Evolutionary conservation across 768 basidiomycete genomes (phyloP), one percentile per base, ranked within the genome.

Genomic region (Termitomyces sp.): DNA sequence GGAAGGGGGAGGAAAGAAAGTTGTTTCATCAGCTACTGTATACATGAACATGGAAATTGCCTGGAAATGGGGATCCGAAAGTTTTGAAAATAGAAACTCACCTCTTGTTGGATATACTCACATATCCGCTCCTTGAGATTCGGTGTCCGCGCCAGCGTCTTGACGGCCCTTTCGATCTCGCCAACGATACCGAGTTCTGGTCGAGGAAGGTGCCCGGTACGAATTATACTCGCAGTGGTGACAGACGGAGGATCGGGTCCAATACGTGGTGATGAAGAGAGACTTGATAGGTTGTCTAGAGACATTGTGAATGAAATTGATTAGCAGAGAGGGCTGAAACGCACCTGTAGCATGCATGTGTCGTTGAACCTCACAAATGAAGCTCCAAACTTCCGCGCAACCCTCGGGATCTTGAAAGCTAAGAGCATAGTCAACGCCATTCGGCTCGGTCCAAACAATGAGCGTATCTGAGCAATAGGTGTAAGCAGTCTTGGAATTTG

Each of bases 381-480:
- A 99, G 66, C 89, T 91, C 96, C 97, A 99, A 49, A 98, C 92
- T 76, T 98, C 95, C 33, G 87, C 81, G 65, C 96, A 99, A 32
- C 95, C 97, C 61, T 94, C 92, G 0, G 92, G 84, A 65, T 98
- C 96, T 68, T 98, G 96, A 65, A 99, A 99, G 65, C 94, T 96
- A 53, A 99, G 79, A 2, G 96, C 96, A 69, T 97, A 95, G 72
- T 99, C 97, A 37, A 90, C 86, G 30, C 93, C 92, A 62, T 92
- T 89, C 1, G 93, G 91, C 70, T 98, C 96, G 4, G 96, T 98
- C 97, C 97, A 99, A 20, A 98, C 96, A 65, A 99, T 98, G 48
- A 99, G 82, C 13, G 97, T 99, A 68, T 98, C 96, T 95, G 73
- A 32, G 24, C 32, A 51, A 60, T 16, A 42, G 56, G 53, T 37